Evolutionary conservation across 2,329 filamentous ascomycete genomes (phyloP).

Genomic region (Arachnomyces sp.): DNA sequence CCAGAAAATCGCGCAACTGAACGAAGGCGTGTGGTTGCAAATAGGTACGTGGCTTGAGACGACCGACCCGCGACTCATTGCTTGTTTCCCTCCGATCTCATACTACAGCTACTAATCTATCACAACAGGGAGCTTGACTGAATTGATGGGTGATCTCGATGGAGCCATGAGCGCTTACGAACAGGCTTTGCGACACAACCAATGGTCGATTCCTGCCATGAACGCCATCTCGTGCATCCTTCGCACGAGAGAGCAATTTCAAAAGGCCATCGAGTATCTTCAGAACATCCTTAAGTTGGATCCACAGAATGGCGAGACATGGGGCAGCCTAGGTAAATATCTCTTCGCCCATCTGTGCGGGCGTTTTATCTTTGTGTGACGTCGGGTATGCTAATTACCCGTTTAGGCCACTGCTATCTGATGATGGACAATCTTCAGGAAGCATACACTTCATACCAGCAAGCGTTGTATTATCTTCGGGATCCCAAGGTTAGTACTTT

Average conservation of each 20-base stretch:
- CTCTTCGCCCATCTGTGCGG: background rate
- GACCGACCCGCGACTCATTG: background rate
- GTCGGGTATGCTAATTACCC: constrained; percentile 9
- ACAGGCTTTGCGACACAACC: constrained; percentile 77
- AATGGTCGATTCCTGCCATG: constrained; percentile 83
- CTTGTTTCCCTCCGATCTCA: constrained; percentile 9
- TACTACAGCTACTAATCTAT: constrained; percentile 15
- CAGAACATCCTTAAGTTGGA: constrained; percentile 88
- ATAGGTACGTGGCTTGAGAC: constrained; percentile 70
- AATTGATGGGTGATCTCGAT: constrained; percentile 79
- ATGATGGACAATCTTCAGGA: constrained; percentile 99
- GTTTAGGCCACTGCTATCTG: constrained; percentile 82
- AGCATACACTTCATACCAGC: constrained; percentile 93
- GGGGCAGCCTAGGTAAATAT: constrained; percentile 78
- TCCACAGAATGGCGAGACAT: constrained; percentile 81
- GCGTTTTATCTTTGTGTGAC: constrained; percentile 1
- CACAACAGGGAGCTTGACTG: constrained; percentile 65
- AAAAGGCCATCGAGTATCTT: constrained; percentile 87
- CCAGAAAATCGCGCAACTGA: constrained; percentile 68
- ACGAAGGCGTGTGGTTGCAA: constrained; percentile 85
- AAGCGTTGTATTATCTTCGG: constrained; percentile 82
- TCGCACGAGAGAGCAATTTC: constrained; percentile 85
- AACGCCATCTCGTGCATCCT: constrained; percentile 88
- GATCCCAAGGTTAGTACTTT: constrained; percentile 69
- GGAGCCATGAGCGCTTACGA: constrained; percentile 88